Percentiles rank a stretch among this genome's conserved stretches.
phyloP scores from a whole-genome alignment of 306 rosid genomes.

The Abrus pulchellus region DNA sequence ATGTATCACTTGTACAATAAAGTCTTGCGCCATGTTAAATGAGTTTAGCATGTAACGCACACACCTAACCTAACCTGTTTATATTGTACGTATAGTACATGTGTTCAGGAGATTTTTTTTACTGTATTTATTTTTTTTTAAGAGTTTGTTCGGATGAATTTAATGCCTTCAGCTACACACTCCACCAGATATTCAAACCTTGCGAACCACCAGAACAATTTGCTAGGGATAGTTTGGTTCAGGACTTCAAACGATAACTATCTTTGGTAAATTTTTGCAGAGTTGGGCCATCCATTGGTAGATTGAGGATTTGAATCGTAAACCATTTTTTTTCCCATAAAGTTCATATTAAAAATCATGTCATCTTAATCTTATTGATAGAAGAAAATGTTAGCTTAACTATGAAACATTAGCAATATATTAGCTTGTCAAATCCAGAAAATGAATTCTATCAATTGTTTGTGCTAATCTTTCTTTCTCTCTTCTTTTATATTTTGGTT shows the following conservation, averaged over 20 bases:
- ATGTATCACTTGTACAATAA: not conserved
- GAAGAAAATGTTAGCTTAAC: not conserved
- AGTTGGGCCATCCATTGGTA: not conserved
- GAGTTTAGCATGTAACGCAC: slow-evolving; percentile 5
- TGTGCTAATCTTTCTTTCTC: not conserved
- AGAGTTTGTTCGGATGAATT: slow-evolving; percentile 38
- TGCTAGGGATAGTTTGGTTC: slow-evolving; percentile 21
- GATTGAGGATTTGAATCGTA: not conserved
- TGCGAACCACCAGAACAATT: slow-evolving; percentile 21
- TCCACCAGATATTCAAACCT: slow-evolving; percentile 44
- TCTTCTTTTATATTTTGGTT: not conserved
- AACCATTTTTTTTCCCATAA: not conserved
- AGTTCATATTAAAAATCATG: not conserved
- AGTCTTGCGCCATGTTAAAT: not conserved
- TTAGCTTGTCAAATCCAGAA: slow-evolving; percentile 12
- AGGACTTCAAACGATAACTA: not conserved
- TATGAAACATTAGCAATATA: not conserved
- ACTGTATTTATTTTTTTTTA: not conserved
- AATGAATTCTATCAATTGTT: slow-evolving; percentile 1
- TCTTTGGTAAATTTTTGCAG: not conserved
- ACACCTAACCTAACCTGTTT: slow-evolving; percentile 9
- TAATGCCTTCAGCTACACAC: slow-evolving; percentile 31
- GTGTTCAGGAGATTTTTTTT: not conserved
- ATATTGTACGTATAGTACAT: not conserved
- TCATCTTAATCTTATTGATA: not conserved